These are phyloP conservation scores for Venturia asperata DNA, from an alignment of 2,329 filamentous ascomycete species.

Conservation along the genomic window DNA sequence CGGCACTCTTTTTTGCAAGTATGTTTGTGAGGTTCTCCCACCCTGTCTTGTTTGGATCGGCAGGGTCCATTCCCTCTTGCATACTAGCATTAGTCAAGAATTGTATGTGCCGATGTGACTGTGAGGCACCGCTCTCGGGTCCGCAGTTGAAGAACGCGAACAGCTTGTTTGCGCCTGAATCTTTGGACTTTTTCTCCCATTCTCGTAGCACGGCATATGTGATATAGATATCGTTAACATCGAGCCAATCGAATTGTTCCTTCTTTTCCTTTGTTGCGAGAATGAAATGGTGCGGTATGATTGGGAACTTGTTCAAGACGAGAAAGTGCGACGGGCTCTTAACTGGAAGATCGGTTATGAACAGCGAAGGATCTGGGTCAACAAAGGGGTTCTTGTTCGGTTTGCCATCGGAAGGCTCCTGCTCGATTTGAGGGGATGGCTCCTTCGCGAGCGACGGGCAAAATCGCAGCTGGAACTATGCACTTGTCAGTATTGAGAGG, in stretches of 20 bases:
- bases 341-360: constrained; percentile 46
- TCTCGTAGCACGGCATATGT: constrained; percentile 56
- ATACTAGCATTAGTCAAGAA: constrained; percentile 60
- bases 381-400: constrained; percentile 56
- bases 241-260: constrained; percentile 58
- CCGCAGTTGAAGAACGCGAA: constrained; percentile 68
- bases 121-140: constrained; percentile 59
- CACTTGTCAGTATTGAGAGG: neutral
- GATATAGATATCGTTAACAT: constrained; percentile 52
- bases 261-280: constrained; percentile 58
- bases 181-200: constrained; percentile 36
- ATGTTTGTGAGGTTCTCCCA: constrained; percentile 22
- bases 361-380: constrained; percentile 47
- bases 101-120: constrained; percentile 65
- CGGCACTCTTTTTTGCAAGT: constrained; percentile 21
- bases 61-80: constrained; percentile 33
- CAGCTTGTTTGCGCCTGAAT: constrained; percentile 35
- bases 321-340: constrained; percentile 49
- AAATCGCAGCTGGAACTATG: constrained; percentile 65
- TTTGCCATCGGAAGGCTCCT: constrained; percentile 25
- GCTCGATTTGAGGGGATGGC: constrained; percentile 28
- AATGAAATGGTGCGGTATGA: constrained; percentile 66
- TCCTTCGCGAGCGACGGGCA: constrained; percentile 63
- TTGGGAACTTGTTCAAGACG: constrained; percentile 68
- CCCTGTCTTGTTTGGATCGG: constrained; percentile 11